Evolutionary conservation across 2,329 filamentous ascomycete species (phyloP).

Genomic region (Fusarium xyrophilum): DNA sequence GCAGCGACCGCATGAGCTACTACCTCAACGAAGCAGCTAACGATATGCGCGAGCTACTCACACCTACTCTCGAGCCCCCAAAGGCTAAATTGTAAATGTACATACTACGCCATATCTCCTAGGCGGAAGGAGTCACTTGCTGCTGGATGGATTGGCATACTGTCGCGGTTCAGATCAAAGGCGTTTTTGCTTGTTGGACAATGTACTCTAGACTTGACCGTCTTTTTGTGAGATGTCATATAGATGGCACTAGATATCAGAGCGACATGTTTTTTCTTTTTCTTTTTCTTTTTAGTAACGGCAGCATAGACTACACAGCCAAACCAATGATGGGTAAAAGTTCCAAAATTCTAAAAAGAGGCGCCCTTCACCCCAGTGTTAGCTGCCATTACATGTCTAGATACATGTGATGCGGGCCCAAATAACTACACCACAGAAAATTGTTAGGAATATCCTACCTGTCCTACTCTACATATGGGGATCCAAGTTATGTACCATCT

Average conservation of each 20-base stretch:
- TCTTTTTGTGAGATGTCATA: constrained; percentile 1
- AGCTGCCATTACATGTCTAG: constrained; percentile 15
- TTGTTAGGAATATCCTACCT: constrained; percentile 26
- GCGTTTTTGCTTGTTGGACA: not conserved
- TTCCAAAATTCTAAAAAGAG: constrained; percentile 3
- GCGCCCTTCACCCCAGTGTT: constrained; percentile 8
- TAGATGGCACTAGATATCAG: constrained; percentile 5
- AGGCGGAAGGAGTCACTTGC: constrained; percentile 2
- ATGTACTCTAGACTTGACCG: constrained; percentile 20
- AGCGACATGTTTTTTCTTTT: not conserved
- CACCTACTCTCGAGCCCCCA: constrained; percentile 77
- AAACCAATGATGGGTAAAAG: not conserved
- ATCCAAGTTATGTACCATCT: constrained; percentile 22
- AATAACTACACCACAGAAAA: not conserved
- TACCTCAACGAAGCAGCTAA: constrained; percentile 92
- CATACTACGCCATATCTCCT: not conserved
- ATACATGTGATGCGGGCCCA: constrained; percentile 13
- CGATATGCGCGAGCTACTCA: constrained; percentile 86
- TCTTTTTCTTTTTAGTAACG: not conserved
- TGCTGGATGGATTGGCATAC: not conserved
- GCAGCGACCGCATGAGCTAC: constrained; percentile 91
- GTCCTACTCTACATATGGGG: constrained; percentile 28
- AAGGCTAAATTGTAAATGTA: constrained; percentile 83
- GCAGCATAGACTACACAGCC: constrained; percentile 2
- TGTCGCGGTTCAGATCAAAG: not conserved